These are phyloP conservation scores for Mycosarcoma maydis DNA, from an alignment of 1,284 basidiomycete species.

Conservation along the genomic window DNA sequence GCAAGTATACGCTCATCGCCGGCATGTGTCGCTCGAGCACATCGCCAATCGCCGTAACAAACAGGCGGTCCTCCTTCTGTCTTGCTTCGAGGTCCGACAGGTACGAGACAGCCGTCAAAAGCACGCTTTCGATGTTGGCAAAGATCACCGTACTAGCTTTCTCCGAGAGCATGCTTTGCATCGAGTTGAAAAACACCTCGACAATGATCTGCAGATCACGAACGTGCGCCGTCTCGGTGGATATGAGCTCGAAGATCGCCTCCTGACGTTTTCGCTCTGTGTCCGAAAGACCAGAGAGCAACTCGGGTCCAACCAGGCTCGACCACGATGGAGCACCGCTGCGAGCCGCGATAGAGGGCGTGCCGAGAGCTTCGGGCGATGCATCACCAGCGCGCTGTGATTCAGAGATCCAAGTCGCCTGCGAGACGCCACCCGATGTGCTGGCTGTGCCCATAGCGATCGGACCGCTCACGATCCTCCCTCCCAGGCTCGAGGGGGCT, in stretches of 20 bases:
- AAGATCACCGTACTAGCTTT: conserved; percentile 86
- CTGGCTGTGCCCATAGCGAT: conserved; percentile 21
- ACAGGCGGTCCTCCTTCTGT: conserved; percentile 87
- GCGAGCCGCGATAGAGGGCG: conserved; percentile 1
- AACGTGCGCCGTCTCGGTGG: conserved; percentile 97
- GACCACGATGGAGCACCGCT: conserved; percentile 78
- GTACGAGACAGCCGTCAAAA: conserved; percentile 27
- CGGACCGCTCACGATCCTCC: conserved; percentile 34
- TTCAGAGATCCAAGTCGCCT: conserved; percentile 17
- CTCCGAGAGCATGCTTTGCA: conserved; percentile 77
- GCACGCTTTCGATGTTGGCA: conserved; percentile 84
- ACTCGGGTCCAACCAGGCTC: conserved; percentile 83
- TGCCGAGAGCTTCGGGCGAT: not conserved
- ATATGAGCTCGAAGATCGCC: conserved; percentile 98
- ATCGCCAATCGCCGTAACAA: conserved; percentile 87
- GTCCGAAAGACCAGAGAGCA: conserved; percentile 83
- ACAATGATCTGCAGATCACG: conserved; percentile 81
- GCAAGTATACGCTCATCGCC: conserved; percentile 82
- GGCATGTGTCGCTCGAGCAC: conserved; percentile 79
- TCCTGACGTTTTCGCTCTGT: conserved; percentile 96
- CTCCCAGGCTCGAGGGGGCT: conserved; percentile 14
- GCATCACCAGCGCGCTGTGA: conserved; percentile 16
- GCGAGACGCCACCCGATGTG: conserved; percentile 7
- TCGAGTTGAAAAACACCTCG: conserved; percentile 79
- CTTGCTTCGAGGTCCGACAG: conserved; percentile 81